These are phyloP conservation scores for Schwanniomyces sp. DNA, from an alignment of 805 yeast genomes.

Conservation along the genomic window DNA sequence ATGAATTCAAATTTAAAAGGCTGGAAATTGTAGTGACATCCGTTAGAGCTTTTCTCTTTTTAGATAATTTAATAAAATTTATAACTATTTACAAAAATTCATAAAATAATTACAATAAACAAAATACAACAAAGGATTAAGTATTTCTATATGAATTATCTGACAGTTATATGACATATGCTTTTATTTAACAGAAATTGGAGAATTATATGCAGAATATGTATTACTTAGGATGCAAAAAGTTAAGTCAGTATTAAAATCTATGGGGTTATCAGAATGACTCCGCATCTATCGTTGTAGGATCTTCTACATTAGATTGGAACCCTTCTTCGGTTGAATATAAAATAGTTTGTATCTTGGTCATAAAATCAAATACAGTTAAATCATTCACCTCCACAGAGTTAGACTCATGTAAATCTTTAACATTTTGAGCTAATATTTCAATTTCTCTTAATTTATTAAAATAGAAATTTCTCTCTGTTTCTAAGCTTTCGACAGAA, in stretches of 20 bases:
- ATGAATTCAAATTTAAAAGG: no score
- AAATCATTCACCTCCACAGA: constrained; percentile 17
- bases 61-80: neutral
- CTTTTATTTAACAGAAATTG: no score
- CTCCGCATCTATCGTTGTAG: constrained; percentile 13
- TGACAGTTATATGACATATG: neutral
- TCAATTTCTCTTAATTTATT: constrained; percentile 88
- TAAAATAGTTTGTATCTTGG: constrained; percentile 71
- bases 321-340: constrained; percentile 86
- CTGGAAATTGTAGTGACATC: no score
- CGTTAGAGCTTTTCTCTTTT: neutral
- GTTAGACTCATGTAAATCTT: constrained; percentile 13
- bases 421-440: constrained; percentile 61
- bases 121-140: neutral
- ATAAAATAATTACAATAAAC: neutral
- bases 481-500: constrained; percentile 65
- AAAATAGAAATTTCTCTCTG: constrained; percentile 89
- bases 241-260: neutral
- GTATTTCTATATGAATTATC: neutral
- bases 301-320: constrained; percentile 49
- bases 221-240: neutral
- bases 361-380: constrained; percentile 26
- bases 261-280: constrained; percentile 8
- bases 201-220: neutral
- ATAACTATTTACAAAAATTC: neutral